Base-by-base conservation (phyloP, 129 eudicot genomes). In the Tagetes erecta region DNA sequence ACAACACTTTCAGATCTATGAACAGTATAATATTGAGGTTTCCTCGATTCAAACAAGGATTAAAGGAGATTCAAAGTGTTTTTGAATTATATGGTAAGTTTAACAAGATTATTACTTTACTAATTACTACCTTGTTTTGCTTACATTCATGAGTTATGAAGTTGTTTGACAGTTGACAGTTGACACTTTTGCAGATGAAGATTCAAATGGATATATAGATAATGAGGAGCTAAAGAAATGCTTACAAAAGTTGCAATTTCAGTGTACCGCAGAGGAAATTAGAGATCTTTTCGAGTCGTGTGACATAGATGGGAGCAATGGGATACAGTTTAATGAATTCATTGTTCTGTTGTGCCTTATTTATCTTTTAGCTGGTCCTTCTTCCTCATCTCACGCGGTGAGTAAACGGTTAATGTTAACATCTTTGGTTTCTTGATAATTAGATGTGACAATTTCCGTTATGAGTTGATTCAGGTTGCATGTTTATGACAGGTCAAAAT, bases 241-340 rank as follows among this genome's bases (percentile, higher is more conserved):
- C 91, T 80, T 90, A 45, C 69, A 87, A 76, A 80, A 82, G 75
- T 64, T 90, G 59, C 80, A 83, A 49, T 76, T 87, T 62, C 67
- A 70, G 38, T 74, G 89, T 60, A 58, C 79, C 37, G 89, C 80
- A 40, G 67, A 81, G 83, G 96, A 90, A 60, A 78, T 87, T 41
- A 76, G 78, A 72, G 91, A 90, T 83, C 88, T 90, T 39, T 85
- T 81, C 38, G 80, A 62, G 68, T 87, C 87, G 1, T 90, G 96
- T 85, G 92, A 87, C 57, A 65, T 87, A 58, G 84, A 87, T 69
- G 88, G 82, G 45, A 85, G 70, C 34, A 80, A 82, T 37, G 90
- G 87, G 76, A 83, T 90, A 83, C 87, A 90, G 59, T 85, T 83
- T 38, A 83, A 90, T 11, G 92, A 90, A 83, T 90, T 90, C 47